phyloP scores from a whole-genome alignment of 2,329 filamentous ascomycete species.

The Stachybotrys echinatus region DNA sequence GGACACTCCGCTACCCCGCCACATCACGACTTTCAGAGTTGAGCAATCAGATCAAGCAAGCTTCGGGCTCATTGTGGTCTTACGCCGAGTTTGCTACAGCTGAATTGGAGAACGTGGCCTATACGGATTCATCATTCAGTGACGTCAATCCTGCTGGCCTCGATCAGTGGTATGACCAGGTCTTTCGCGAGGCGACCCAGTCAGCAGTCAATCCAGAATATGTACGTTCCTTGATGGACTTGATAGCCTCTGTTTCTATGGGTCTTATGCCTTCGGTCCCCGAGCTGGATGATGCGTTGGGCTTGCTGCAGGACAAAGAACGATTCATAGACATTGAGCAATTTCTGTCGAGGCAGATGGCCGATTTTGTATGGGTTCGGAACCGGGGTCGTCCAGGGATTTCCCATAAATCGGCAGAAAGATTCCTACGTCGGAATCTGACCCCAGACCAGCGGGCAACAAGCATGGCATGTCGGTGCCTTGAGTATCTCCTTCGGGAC shows the following conservation, averaged over 20 bases:
- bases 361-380: background rate
- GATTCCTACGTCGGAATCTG: slow-evolving; percentile 6
- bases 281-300: background rate
- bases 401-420: slow-evolving; percentile 4
- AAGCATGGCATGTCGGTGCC: slow-evolving; percentile 12
- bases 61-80: slow-evolving; percentile 9
- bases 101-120: slow-evolving; percentile 3
- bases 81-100: slow-evolving; percentile 10
- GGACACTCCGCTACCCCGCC: background rate
- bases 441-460: slow-evolving; percentile 7
- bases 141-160: slow-evolving; percentile 8
- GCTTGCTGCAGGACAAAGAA: background rate
- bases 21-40: background rate
- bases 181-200: background rate
- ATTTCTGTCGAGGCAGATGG: background rate
- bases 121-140: background rate
- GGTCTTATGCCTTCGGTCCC: background rate
- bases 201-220: background rate
- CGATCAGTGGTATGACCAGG: slow-evolving; percentile 6
- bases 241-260: background rate
- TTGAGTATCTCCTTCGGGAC: slow-evolving; percentile 12
- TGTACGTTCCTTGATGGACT: background rate
- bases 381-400: background rate
- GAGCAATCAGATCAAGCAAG: slow-evolving; percentile 3
- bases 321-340: background rate